Base-by-base conservation (phyloP, 495 filamentous ascomycete species). In the Podospora appendiculata region DNA sequence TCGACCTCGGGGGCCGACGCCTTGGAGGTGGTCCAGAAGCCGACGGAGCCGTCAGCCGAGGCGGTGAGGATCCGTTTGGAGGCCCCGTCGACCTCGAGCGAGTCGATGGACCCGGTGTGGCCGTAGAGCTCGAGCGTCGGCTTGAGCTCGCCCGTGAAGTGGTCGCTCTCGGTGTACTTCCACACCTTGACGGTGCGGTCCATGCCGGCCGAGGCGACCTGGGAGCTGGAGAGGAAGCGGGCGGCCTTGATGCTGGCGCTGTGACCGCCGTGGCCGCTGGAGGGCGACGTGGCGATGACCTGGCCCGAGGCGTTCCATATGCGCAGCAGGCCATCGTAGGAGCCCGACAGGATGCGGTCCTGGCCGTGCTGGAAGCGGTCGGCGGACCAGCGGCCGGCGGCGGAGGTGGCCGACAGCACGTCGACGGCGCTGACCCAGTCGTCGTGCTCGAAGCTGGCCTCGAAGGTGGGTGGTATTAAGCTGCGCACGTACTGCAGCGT, bases 361-460 rank as follows among this genome's bases (percentile, higher is more conserved):
- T 72, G 70, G 47, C 71, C 70, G 52, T 63, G 48, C 57, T 67
- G 59, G 66, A 79, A 60, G 50, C 58, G 55, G 46, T 68, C 53
- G 65, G 67, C 65, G 14, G 63, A 67, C 81, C 80, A 84, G 41
- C 67, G 70, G 17, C 75, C 82, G 17, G 86, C 82, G 40, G 73
- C 67, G 12, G 84, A 89, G 35, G 76, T 81, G 16, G 58, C 65
- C 0, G 87, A 90, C 16, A 92, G 78, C 5, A 95, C 82, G 60
- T 96, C 89, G n/a, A 96, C 86, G n/a, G 81, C 77, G 65, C 85
- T 87, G 34, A 98, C 87, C 93, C 93, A 98, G 61, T 96, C 92
- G 60, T 96, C 90, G 64, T 97, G 90, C 71, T 95, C 82, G 68
- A 94, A 96, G 50, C 86, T 88, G 6, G 90, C 82, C 41, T 91